These are phyloP conservation scores for Cnidoscolus chayamansa DNA, from an alignment of 441 rosid species.

Conservation along the genomic window DNA sequence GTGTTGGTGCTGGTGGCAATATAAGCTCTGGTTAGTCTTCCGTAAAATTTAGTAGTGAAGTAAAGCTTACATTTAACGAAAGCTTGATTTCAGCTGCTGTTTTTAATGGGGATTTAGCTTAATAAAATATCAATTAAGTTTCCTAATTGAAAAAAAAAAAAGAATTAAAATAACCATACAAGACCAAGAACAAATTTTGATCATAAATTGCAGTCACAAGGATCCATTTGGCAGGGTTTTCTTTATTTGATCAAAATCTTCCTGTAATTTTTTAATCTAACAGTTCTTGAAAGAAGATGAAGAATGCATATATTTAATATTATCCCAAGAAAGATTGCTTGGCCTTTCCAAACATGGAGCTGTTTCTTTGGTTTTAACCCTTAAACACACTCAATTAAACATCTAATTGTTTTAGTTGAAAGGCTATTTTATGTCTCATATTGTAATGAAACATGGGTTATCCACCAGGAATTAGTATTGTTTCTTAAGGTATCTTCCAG, in stretches of 20 bases:
- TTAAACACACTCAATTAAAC: no score
- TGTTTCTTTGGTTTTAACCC: not conserved
- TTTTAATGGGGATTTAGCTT: slow-evolving; percentile 2
- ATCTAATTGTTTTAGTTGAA: no score
- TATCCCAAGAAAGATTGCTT: slow-evolving; percentile 5
- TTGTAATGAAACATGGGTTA: slow-evolving; percentile 1
- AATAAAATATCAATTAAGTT: slow-evolving; percentile 1
- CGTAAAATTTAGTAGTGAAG: not conserved
- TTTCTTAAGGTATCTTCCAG: no score
- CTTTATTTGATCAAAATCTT: slow-evolving; percentile 20
- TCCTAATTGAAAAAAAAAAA: not conserved
- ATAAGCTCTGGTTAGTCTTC: slow-evolving; percentile 69
- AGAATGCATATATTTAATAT: not conserved
- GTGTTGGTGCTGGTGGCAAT: slow-evolving; percentile 49
- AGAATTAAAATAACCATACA: slow-evolving; percentile 2
- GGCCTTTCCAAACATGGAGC: slow-evolving; percentile 13
- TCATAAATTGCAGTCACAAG: slow-evolving; percentile 2
- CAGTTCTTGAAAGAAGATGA: not conserved
- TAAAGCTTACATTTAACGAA: not conserved
- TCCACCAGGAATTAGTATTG: not conserved
- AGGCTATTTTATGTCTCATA: not conserved
- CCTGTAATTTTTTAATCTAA: slow-evolving; percentile 2
- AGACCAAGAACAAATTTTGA: slow-evolving; percentile 20
- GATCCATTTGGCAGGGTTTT: not conserved
- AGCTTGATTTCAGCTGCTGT: slow-evolving; percentile 7